Base-by-base conservation (phyloP, 78 protist species). In the Protostelium mycophagum region DNA sequence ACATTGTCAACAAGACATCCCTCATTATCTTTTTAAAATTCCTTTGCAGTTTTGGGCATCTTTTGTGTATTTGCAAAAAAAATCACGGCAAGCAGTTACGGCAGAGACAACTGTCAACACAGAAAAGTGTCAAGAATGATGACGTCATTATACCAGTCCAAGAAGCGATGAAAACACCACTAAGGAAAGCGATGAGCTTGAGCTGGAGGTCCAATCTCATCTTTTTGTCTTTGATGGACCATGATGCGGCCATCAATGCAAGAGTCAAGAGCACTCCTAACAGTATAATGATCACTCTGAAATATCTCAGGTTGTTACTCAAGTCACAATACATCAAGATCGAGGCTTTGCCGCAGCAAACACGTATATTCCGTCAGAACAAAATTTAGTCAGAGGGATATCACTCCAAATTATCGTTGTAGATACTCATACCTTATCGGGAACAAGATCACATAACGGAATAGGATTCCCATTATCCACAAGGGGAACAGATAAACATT, bases 391-490 rank as follows among this genome's bases (percentile, higher is more conserved):
- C n/a, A n/a, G n/a, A n/a, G n/a, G n/a, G n/a, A n/a, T n/a, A n/a
- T n/a, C n/a, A n/a, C n/a, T n/a, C n/a, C n/a, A n/a, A n/a, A n/a
- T n/a, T n/a, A n/a, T n/a, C n/a, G n/a, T n/a, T n/a, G n/a, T n/a
- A n/a, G n/a, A n/a, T n/a, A n/a, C n/a, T n/a, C n/a, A 36, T 1
- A 63, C 88, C 87, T 39, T 5, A 90, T n/a, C 29, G 97, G 97
- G 88, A 96, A 89, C 28, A 96, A 85, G 0, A 96, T 87, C 84
- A 90, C 10, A 73, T 95, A 95, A 63, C 98, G 93, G 63, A 92
- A 36, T 16, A 91, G 73, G 1, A 90, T 88, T 38, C 98, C 98
- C 31, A 96, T 35, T 35, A 90, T 10, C 97, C 97, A 96, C 83
- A 89, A 86, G 28, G 95, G 94, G 36, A 92, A 93, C 34, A 96